Base-by-base conservation (phyloP, 2,329 filamentous ascomycete species). In the Aspergillus vadensis region DNA sequence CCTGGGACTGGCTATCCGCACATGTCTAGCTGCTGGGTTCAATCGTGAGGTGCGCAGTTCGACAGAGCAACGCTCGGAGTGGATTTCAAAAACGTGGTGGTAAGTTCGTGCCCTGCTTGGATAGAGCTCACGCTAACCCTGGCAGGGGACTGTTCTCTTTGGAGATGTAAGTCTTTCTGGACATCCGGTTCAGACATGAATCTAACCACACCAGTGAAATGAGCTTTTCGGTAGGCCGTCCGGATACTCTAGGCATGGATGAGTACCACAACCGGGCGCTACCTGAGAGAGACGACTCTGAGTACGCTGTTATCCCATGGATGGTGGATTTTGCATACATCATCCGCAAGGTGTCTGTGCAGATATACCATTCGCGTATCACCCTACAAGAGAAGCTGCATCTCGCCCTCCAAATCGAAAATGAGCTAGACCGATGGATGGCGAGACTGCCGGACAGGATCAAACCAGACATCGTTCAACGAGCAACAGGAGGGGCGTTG, bases 31-130 rank as follows among this genome's bases (percentile, higher is more conserved):
- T 2, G 80, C 80, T 57, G 81, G 81, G 5, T 79, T 82, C 57
- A 83, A 83, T 55, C 74, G 81, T 8, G 74, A 81, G 14, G 74
- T 76, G 2, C 55, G 70, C 4, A 69, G 67, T 14, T 63, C 69
- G 9, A 75, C 74, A 36, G 74, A 76, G 32, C 67, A 74, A 14
- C 65, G 73, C 7, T 71, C 75, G n/a, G 70, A 69, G 48, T 74
- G 75, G 56, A 79, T 80, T 55, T 77, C 78, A 3, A 75, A 76
- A 54, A 81, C 80, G 1, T 81, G 80, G 80, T 82, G 80, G 79
- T 80, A 63, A 70, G 76, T 68, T 23, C 6, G 4, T 3, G n/a
- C 9, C 17, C 7, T 41, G 2, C 19, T 17, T 4, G 8, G n/a
- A 32, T 12, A 17, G 32, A 5, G 7, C 14, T 43, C 15, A 2